Conservation (phyloP, 2,329 filamentous ascomycete species). For the Xylaria sp. region DNA sequence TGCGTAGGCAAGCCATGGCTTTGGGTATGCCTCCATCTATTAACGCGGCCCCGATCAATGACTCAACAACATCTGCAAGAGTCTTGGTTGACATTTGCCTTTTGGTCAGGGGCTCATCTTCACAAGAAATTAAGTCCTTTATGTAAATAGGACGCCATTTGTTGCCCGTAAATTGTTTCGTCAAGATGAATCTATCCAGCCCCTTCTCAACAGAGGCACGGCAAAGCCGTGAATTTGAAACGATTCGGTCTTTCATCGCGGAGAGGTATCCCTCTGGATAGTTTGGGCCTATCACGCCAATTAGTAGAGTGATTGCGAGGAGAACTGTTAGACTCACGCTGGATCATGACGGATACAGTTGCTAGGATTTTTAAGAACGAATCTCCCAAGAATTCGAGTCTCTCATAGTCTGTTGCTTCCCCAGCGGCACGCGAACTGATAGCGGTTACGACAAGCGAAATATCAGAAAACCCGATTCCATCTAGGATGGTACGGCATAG, state of each 20-base stretch:
- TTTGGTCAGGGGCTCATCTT: conserved; percentile 12
- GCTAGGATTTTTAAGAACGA: conserved; percentile 80
- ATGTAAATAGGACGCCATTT: conserved; percentile 78
- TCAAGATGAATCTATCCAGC: conserved; percentile 78
- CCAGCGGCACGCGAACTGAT: conserved; percentile 72
- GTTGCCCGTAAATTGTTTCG: conserved; percentile 70
- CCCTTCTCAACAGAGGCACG: conserved; percentile 69
- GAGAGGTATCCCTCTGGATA: conserved; percentile 84
- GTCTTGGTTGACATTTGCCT: conserved; percentile 69
- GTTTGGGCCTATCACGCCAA: conserved; percentile 59
- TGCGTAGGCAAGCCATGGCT: conserved; percentile 70
- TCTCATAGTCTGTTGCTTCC: conserved; percentile 77
- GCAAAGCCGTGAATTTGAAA: conserved; percentile 80
- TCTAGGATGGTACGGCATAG: conserved; percentile 66
- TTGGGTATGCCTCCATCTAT: conserved; percentile 73
- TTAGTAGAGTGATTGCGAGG: conserved; percentile 29
- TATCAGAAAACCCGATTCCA: conserved; percentile 62
- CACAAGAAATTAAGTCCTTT: conserved; percentile 50
- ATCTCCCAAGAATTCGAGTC: conserved; percentile 89
- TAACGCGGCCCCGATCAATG: conserved; percentile 81
- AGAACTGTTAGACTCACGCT: conserved; percentile 53
- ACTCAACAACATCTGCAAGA: conserved; percentile 87
- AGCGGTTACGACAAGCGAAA: conserved; percentile 70
- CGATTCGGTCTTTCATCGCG: conserved; percentile 71
- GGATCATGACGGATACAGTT: conserved; percentile 69